A percentile compares a stretch with the other conserved stretches of the same genome.
phyloP scores from a whole-genome alignment of 345 rosid genomes.

The Trapa incisa region DNA sequence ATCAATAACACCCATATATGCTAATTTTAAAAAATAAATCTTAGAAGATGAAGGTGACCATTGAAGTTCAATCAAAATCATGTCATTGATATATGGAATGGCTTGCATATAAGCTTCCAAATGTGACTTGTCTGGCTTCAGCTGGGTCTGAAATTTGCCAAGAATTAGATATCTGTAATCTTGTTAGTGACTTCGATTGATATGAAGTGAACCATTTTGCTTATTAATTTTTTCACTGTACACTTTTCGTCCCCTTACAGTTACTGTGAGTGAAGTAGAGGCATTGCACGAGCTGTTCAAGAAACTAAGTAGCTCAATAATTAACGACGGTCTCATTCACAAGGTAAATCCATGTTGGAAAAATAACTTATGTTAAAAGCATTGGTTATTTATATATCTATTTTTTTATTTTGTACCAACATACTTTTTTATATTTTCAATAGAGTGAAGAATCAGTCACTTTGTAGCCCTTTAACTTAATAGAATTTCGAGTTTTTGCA shows the following conservation, averaged over 20 bases:
- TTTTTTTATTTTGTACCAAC: too few relatives aligned
- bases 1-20: not conserved
- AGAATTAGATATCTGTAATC: not conserved
- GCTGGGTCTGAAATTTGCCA: not conserved
- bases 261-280: conserved; percentile 67
- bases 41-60: not conserved
- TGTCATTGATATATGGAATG: not conserved
- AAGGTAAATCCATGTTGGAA: conserved; percentile 34
- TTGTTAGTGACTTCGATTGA: not conserved
- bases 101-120: not conserved
- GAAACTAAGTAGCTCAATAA: conserved; percentile 78
- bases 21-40: not conserved
- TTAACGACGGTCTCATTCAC: conserved; percentile 78
- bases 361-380: not conserved
- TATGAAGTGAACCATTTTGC: not conserved
- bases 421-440: not conserved
- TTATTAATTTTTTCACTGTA: not conserved
- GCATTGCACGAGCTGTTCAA: conserved; percentile 65
- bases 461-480: not conserved
- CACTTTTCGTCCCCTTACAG: conserved; percentile 25
- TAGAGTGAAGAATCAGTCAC: not conserved
- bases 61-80: not conserved
- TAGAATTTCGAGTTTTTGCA: not conserved
- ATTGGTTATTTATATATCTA: not conserved
- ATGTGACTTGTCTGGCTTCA: not conserved